Evolutionary conservation across 495 filamentous ascomycete genomes (phyloP), one percentile per base, ranked within the genome.

Genomic region (Recurvomyces mirabilis): DNA sequence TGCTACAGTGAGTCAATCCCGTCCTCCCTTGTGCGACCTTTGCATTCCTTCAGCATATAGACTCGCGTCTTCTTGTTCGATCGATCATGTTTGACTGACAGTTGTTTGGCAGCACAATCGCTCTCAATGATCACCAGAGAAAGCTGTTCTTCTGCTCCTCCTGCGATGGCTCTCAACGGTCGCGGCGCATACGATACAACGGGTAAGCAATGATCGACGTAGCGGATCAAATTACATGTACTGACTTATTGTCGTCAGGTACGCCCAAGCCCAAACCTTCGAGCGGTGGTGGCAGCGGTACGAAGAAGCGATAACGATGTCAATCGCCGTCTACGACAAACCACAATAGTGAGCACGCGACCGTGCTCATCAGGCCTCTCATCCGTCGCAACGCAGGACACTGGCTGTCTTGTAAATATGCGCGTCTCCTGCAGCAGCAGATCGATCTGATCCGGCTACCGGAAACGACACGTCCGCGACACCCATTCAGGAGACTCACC

Each of bases 161-260:
- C 31, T 11, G 20, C 35, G 33, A 47, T 47, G 45, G 37, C 45
- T 9, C 31, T 47, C 40, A 52, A 53, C 46, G 53, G 53, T 46
- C 53, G 53, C 40, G 53, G 53, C 39, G 53, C 53, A 43, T 56
- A 56, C 28, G 50, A 53, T 41, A 53, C 49, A 1, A 52, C 49
- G 17, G 53, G 50, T 53, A 37, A 38, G 50, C 17, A 15, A 15
- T 6, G 23, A 10, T 23, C 26, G 10, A 41, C 43, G 29, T 26
- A 9, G 10, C 5, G 9, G 5, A n/a, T 6, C 26, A 10, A 21
- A 6, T 5, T n/a, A 39, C 34, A 40, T 19, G 24, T 25, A 13
- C 14, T 37, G 19, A 18, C 21, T 40, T 10, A 18, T 19, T 37
- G 7, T 24, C 7, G 9, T 30, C 31, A 32, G 51, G 53, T 45